A percentile compares a stretch with the other conserved stretches of the same genome.
Conservation (phyloP, 2,329 filamentous ascomycete species). For the Scopulariopsis brevicaulis region DNA sequence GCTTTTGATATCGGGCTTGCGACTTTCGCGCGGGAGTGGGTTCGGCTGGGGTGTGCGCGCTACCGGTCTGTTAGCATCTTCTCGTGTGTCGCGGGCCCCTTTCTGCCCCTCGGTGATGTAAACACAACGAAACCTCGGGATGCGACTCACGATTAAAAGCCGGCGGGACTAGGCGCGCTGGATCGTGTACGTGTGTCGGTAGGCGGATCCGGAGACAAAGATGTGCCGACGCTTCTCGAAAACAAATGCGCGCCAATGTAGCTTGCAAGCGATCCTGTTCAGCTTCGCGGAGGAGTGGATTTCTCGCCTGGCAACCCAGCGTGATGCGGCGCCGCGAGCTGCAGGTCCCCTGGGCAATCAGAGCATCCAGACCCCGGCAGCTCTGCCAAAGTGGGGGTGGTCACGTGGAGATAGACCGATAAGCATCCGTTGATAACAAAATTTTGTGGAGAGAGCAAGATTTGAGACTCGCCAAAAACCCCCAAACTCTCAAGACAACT, state of each 20-base stretch:
- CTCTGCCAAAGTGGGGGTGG: neutral
- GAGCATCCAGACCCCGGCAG: neutral
- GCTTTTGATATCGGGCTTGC: neutral
- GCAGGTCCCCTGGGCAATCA: neutral
- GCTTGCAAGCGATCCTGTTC: neutral
- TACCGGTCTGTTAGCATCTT: neutral
- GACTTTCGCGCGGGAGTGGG: neutral
- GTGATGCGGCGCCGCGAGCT: neutral
- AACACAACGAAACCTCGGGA: neutral
- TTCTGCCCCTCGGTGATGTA: constrained; percentile 1
- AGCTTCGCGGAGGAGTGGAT: neutral
- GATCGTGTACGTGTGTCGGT: neutral
- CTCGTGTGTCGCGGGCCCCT: neutral
- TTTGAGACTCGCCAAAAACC: neutral
- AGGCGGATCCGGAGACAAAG: neutral
- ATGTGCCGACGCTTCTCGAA: neutral
- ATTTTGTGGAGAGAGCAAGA: neutral
- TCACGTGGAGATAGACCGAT: neutral
- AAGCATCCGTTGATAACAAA: neutral
- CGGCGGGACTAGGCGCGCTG: neutral
- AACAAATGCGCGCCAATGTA: neutral
- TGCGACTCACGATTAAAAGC: neutral
- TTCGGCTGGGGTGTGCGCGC: neutral
- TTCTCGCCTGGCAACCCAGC: neutral
- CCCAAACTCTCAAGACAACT: neutral